A percentile compares a stretch with the other conserved stretches of the same genome.
phyloP scores from a whole-genome alignment of 441 rosid species.

The Arabidopsis hybrid region DNA sequence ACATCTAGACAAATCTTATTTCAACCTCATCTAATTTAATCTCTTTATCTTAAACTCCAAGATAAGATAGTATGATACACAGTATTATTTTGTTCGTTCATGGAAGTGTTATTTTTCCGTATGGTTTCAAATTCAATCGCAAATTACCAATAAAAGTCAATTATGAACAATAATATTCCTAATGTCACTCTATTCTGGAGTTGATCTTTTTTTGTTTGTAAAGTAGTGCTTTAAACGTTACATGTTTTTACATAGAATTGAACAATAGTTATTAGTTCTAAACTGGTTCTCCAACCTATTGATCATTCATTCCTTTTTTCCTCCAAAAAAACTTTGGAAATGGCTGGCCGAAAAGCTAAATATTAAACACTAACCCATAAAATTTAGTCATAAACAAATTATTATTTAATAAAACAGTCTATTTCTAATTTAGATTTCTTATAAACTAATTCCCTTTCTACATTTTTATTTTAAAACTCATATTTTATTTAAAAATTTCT shows the following conservation, averaged over 20 bases:
- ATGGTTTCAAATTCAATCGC: no score
- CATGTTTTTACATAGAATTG: neutral
- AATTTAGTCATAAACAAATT: neutral
- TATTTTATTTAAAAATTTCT: neutral
- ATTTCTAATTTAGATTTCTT: neutral
- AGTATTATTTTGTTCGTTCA: neutral
- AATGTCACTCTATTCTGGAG: neutral
- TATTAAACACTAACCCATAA: neutral
- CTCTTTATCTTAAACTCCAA: neutral
- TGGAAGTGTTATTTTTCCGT: no score
- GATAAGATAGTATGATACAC: neutral
- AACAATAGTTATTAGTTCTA: neutral
- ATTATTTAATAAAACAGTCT: neutral
- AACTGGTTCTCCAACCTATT: no score
- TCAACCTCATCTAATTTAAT: neutral
- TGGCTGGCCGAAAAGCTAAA: neutral
- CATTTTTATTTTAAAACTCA: neutral
- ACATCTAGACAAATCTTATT: no score
- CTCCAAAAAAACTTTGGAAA: no score
- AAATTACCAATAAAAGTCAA: no score
- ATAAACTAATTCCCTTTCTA: neutral
- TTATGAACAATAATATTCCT: neutral
- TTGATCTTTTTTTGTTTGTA: neutral
- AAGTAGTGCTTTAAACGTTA: neutral
- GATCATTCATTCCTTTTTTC: no score